A percentile compares a stretch with the other conserved stretches of the same genome.
Conservation (phyloP, 495 filamentous ascomycete genomes). For the Hypoxylon perforatum region DNA sequence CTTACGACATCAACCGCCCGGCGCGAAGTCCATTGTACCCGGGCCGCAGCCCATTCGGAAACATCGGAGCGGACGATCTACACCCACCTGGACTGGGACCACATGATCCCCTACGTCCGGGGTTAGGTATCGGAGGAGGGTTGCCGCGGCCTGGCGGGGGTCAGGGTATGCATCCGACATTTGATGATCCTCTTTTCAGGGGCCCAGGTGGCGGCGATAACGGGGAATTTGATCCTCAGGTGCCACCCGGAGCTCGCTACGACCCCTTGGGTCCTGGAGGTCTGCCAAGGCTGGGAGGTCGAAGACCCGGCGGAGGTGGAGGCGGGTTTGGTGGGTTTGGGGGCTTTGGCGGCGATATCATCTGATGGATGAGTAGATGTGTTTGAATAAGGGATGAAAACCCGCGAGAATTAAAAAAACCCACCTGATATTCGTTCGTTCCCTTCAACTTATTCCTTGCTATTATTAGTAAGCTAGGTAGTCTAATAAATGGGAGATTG, state of each 20-base stretch:
- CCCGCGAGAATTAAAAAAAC: background rate
- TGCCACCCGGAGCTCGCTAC: constrained; percentile 71
- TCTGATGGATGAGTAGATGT: constrained; percentile 37
- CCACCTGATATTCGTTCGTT: constrained; percentile 1
- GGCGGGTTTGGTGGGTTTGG: constrained; percentile 50
- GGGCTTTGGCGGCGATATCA: constrained; percentile 53
- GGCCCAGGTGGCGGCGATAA: constrained; percentile 63
- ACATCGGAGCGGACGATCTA: constrained; percentile 84
- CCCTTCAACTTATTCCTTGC: background rate
- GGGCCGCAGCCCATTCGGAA: constrained; percentile 64
- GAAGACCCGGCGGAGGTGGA: constrained; percentile 46
- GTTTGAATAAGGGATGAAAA: background rate
- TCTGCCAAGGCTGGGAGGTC: constrained; percentile 52
- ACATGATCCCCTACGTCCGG: constrained; percentile 78
- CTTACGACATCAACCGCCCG: constrained; percentile 82
- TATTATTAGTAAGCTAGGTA: constrained; percentile 10
- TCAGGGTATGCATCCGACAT: constrained; percentile 94
- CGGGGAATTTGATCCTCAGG: constrained; percentile 62
- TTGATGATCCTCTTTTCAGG: constrained; percentile 90
- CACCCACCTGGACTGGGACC: constrained; percentile 90
- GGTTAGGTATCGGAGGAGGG: constrained; percentile 63
- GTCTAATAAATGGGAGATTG: background rate
- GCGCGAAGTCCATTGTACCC: constrained; percentile 58
- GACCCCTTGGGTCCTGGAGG: constrained; percentile 86
- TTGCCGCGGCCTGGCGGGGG: constrained; percentile 64